Evolutionary conservation across 306 rosid genomes (phyloP), one percentile per base, ranked within the genome.

Genomic region (Dicorynia guianensis): DNA sequence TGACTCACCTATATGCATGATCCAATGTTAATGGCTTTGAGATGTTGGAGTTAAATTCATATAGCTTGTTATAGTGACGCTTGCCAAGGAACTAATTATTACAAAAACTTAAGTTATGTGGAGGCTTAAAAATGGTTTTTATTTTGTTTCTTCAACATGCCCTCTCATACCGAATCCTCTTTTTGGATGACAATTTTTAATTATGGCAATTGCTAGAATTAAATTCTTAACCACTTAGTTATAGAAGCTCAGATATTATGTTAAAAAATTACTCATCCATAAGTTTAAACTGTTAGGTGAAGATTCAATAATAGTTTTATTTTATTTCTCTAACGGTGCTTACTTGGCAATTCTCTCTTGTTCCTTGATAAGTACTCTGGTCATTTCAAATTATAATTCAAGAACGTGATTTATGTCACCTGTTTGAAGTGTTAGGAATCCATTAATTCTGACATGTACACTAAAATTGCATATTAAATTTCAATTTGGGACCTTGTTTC

Each of bases 11-110:
- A 17, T 9, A 14, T 42, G 66, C 33, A 18, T 19, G n/a, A 36
- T 60, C 74, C 50, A 49, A 77, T 18, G 68, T 20, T 33, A 44
- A 49, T 54, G 62, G 72, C 49, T 33, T 61, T 54, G 8, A 39
- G 67, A 63, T 63, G 13, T 63, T 9, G 1, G 13, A 63, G 49
- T 61, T 40, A 61, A 61, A 39, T 70, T 55, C 57, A 30, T 20
- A 7, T 46, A 18, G 53, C 14, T 62, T 53, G 42, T 36, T 71
- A 17, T 63, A 20, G 19, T 13, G 15, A 38, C 34, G 39, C 30
- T 52, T 40, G 30, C 2, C 1, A 25, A 25, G 30, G 30, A 25
- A 25, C 30, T 25, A 25, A 2, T 25, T 25, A 25, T 25, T 25
- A 1, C 30, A 25, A 25, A 25, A 25, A 25, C 1, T 25, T 25